A percentile compares a stretch with the other conserved stretches of the same genome.
Evolutionary conservation across 352 stramenopile genomes (phyloP).

Genomic region (Pythium coloratum): DNA sequence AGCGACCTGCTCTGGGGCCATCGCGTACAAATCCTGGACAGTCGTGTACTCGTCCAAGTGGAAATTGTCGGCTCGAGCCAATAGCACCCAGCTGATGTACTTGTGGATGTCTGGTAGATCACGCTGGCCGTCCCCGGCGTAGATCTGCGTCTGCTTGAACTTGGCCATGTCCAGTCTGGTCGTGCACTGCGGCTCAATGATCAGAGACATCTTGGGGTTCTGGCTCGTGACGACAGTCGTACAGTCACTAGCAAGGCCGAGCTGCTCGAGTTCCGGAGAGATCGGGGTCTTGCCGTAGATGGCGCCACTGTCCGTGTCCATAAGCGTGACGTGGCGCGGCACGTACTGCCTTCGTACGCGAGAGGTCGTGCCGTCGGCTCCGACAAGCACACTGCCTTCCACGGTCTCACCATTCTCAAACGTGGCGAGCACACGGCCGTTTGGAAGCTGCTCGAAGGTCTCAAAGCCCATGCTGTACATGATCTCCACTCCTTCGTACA

Average conservation of each 20-base stretch:
- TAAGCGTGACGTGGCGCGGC: constrained; percentile 37
- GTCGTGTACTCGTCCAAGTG: constrained; percentile 32
- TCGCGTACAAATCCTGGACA: constrained; percentile 45
- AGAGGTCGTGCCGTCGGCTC: constrained; percentile 59
- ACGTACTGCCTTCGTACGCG: constrained; percentile 61
- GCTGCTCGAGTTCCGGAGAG: constrained; percentile 43
- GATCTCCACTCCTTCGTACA: constrained; percentile 48
- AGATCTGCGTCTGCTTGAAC: constrained; percentile 28
- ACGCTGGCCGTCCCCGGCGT: constrained; percentile 6
- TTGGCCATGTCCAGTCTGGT: constrained; percentile 35
- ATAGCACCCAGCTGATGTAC: constrained; percentile 67
- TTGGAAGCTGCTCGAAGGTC: constrained; percentile 39
- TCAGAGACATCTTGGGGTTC: constrained; percentile 48
- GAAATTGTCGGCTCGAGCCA: constrained; percentile 46
- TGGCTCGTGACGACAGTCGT: constrained; percentile 51
- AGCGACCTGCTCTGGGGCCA: constrained; percentile 44
- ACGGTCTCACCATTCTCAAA: constrained; percentile 56
- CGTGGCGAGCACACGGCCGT: constrained; percentile 45
- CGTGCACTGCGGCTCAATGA: constrained; percentile 53
- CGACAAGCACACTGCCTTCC: constrained; percentile 50
- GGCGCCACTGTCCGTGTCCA: constrained; percentile 62
- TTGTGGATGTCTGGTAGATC: constrained; percentile 37
- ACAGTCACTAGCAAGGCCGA: constrained; percentile 42
- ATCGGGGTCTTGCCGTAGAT: constrained; percentile 73
- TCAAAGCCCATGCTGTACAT: constrained; percentile 63